Base-by-base conservation (phyloP, 768 basidiomycete species). In the Guyanaporus albipodus region DNA sequence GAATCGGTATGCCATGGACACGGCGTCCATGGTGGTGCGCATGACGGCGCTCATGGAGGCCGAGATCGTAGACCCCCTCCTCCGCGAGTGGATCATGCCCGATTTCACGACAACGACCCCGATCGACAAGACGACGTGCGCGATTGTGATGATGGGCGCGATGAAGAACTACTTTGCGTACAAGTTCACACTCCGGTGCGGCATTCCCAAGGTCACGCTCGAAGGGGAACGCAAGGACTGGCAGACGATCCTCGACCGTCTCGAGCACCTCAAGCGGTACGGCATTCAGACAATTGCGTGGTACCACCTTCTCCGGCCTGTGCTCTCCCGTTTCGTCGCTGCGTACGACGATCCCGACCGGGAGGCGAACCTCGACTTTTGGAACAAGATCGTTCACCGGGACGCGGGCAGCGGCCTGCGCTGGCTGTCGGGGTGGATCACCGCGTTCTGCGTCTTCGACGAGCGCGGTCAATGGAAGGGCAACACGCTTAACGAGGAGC, bases 151-250 rank as follows among this genome's bases (percentile, higher is more conserved):
- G 61, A 74, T 78, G 72, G 63, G 70, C 6, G 69, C 66, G 18
- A 51, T 73, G 57, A 70, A 73, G 47, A 42, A 63, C n/a, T 73
- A 69, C 46, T 74, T 76, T 56, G 23, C 55, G 6, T 72, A 69
- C 50, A 59, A 53, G 26, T 57, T 69, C 27, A 32, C 34, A 9
- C 38, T 62, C 8, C 49, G 47, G 14, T 74, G 74, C 35, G 73
- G 77, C 2, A 68, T 77, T 4, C 73, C 76, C 14, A 64, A 57
- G 26, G 64, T 78, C 38, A 76, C 73, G 6, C 67, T 78, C 27
- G 63, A 70, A 39, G 76, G 76, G 1, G 64, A 62, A 31, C 63
- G 59, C 26, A 42, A 54, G 3, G 76, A 78, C 53, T 76, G 70
- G 67, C 47, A 66, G 14, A 50, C 54, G 5, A 60, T 77, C 10